These are phyloP conservation scores for Solanum bulbocastanum DNA, from an alignment of 257 asterid species.

Conservation along the genomic window DNA sequence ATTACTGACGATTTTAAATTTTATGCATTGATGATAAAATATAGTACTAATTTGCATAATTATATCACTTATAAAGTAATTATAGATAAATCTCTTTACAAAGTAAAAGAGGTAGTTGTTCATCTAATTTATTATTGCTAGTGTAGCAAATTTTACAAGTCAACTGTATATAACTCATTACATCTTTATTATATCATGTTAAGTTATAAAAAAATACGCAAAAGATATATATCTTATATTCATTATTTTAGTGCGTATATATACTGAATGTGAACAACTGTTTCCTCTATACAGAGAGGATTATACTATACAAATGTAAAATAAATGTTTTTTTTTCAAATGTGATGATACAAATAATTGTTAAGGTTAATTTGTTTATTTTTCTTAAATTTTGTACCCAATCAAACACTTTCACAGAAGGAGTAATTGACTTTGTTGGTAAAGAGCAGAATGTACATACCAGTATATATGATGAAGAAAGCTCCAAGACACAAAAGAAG, in stretches of 20 bases:
- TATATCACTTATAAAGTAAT: neutral
- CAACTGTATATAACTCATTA: neutral
- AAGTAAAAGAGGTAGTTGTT: neutral
- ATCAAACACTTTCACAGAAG: neutral
- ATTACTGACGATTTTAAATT: neutral
- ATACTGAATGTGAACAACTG: neutral
- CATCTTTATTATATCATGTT: neutral
- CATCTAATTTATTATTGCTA: neutral
- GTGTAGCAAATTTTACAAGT: neutral
- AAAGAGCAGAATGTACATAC: slow-evolving; percentile 11
- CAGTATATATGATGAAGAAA: slow-evolving; percentile 25
- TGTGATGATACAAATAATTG: too few relatives aligned
- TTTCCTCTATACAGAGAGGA: neutral
- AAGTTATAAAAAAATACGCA: neutral
- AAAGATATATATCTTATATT: neutral
- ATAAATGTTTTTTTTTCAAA: too few relatives aligned
- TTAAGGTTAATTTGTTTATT: neutral
- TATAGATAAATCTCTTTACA: neutral
- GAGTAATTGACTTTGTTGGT: neutral
- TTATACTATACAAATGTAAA: too few relatives aligned
- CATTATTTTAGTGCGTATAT: neutral
- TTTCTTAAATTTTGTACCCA: neutral
- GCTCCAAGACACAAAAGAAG: slow-evolving; percentile 28
- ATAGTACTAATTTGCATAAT: neutral
- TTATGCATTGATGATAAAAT: neutral